Conservation (phyloP, 2,329 filamentous ascomycete species). For the Phoma sp. region DNA sequence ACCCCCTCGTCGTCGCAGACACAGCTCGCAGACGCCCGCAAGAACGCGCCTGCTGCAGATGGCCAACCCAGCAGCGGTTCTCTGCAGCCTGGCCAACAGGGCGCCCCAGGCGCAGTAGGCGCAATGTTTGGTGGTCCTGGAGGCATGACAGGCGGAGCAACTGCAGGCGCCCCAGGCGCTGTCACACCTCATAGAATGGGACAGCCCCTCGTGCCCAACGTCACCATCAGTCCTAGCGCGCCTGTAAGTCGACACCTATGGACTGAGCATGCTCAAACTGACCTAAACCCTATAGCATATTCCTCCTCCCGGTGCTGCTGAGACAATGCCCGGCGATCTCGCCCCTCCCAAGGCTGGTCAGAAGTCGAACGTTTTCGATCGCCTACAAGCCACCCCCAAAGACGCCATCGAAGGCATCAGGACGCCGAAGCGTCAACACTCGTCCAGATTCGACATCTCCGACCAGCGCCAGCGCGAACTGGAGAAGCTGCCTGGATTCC, state of each 20-base stretch:
- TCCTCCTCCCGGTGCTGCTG: conserved; percentile 88
- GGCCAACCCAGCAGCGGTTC: conserved; percentile 33
- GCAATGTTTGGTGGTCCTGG: conserved; percentile 45
- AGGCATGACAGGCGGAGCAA: conserved; percentile 40
- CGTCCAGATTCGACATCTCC: conserved; percentile 96
- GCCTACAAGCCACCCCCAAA: conserved; percentile 91
- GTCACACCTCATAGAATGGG: conserved; percentile 70
- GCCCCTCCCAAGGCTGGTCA: conserved; percentile 90
- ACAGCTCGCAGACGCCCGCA: conserved; percentile 83
- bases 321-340: conserved; percentile 98
- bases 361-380: conserved; percentile 88
- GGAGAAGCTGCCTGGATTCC: conserved; percentile 96
- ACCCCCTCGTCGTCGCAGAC: conserved; percentile 92
- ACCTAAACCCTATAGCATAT: conserved; percentile 69
- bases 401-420: conserved; percentile 94
- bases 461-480: conserved; percentile 87
- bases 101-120: conserved; percentile 38
- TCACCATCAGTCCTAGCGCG: conserved; percentile 93
- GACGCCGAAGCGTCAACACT: conserved; percentile 96
- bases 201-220: conserved; percentile 76
- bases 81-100: conserved; percentile 42
- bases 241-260: conserved; percentile 56
- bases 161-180: conserved; percentile 55
- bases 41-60: conserved; percentile 67
- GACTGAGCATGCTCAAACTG: background rate